These are phyloP conservation scores for Rhizopus stolonifer DNA, from an alignment of 371 early-diverging fungal species.

Conservation along the genomic window DNA sequence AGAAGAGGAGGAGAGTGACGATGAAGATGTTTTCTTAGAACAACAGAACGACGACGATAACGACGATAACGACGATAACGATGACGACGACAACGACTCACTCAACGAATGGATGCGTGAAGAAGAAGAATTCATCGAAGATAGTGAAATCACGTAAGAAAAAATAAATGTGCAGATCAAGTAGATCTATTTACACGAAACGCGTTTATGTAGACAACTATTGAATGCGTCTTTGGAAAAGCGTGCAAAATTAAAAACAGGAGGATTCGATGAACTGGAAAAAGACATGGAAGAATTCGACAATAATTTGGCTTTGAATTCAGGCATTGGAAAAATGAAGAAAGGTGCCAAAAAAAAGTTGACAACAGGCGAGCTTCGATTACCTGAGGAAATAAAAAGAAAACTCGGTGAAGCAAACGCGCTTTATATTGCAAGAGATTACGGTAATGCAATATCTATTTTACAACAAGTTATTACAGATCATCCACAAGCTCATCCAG, in stretches of 20 bases:
- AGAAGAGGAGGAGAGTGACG: neutral
- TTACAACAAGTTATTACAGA: conserved; percentile 76
- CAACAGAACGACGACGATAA: neutral
- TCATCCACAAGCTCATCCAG: conserved; percentile 67
- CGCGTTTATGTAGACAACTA: conserved; percentile 5
- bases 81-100: conserved; percentile 18
- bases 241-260: conserved; percentile 26
- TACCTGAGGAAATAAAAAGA: conserved; percentile 55
- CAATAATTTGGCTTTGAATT: conserved; percentile 32
- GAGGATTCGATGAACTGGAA: conserved; percentile 31
- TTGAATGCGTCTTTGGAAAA: conserved; percentile 10
- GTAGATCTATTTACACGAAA: too few relatives aligned
- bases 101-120: conserved; percentile 17
- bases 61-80: neutral
- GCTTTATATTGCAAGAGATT: conserved; percentile 68
- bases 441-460: conserved; percentile 64
- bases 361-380: conserved; percentile 23
- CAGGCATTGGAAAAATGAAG: conserved; percentile 32
- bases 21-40: neutral
- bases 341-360: conserved; percentile 17
- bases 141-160: conserved; percentile 23
- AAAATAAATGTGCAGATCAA: neutral
- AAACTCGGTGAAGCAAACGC: conserved; percentile 75
- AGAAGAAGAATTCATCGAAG: conserved; percentile 10
- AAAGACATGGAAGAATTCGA: conserved; percentile 43